Conservation (phyloP, 2,329 filamentous ascomycete species). For the Penicillium sp. region DNA sequence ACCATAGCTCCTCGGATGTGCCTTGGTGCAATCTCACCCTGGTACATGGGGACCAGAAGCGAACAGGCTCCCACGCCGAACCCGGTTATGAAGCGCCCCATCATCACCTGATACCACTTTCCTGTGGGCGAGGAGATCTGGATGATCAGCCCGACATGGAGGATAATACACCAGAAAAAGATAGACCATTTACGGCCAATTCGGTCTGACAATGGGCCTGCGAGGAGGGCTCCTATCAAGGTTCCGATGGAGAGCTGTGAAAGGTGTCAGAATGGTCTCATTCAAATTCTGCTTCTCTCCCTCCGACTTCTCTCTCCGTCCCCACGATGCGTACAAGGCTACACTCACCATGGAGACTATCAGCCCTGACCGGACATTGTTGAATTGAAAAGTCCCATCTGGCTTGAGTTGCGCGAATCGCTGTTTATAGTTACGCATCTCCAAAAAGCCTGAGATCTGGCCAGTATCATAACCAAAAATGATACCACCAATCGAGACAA, state of each 20-base stretch:
- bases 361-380: slow-evolving; percentile 42
- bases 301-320: background rate
- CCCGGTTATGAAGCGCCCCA: slow-evolving; percentile 45
- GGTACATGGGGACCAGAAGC: slow-evolving; percentile 47
- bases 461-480: slow-evolving; percentile 46
- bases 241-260: slow-evolving; percentile 44
- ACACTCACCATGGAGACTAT: slow-evolving; percentile 38
- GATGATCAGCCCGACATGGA: slow-evolving; percentile 43
- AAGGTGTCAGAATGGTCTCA: background rate
- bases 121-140: slow-evolving; percentile 40
- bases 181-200: slow-evolving; percentile 45
- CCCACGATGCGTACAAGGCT: background rate
- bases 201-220: slow-evolving; percentile 42
- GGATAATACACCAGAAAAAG: slow-evolving; percentile 40
- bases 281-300: background rate
- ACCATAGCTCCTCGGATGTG: slow-evolving; percentile 48
- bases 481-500: slow-evolving; percentile 47
- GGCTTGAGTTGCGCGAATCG: slow-evolving; percentile 37
- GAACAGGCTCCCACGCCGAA: slow-evolving; percentile 45
- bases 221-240: slow-evolving; percentile 40
- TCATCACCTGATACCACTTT: slow-evolving; percentile 43
- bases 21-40: slow-evolving; percentile 45
- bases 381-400: slow-evolving; percentile 37
- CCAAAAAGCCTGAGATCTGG: slow-evolving; percentile 45
- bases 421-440: slow-evolving; percentile 41